Evolutionary conservation across 2,329 filamentous ascomycete species (phyloP).

Genomic region (Phialophora tarda): DNA sequence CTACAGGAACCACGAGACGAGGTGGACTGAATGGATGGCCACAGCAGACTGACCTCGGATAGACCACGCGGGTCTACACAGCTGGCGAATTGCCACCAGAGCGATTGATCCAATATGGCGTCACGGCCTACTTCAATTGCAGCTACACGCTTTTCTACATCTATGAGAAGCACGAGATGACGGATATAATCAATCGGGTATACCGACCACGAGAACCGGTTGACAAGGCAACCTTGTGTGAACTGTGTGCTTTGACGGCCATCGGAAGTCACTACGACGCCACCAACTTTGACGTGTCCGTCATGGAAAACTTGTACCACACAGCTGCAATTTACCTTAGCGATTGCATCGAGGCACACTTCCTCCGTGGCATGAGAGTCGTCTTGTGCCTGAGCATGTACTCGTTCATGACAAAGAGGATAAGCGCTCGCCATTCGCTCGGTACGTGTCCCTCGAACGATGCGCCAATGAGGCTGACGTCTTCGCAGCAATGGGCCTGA

Average conservation of each 20-base stretch:
- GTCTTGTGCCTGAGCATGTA: slow-evolving; percentile 24
- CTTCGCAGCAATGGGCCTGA: slow-evolving; percentile 17
- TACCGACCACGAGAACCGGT: slow-evolving; percentile 20
- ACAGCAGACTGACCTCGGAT: not conserved
- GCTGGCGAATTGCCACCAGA: slow-evolving; percentile 18
- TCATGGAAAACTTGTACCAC: slow-evolving; percentile 18
- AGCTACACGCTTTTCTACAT: slow-evolving; percentile 26
- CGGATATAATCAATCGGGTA: slow-evolving; percentile 13
- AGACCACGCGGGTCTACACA: slow-evolving; percentile 19
- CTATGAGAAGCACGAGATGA: slow-evolving; percentile 22
- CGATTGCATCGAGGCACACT: slow-evolving; percentile 26
- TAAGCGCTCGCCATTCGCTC: slow-evolving; percentile 20
- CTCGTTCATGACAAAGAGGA: slow-evolving; percentile 25
- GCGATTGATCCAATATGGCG: slow-evolving; percentile 11
- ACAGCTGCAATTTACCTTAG: slow-evolving; percentile 24
- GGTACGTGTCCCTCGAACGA: not conserved
- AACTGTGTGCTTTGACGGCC: slow-evolving; percentile 23
- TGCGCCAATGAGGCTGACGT: slow-evolving; percentile 1
- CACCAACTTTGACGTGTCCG: slow-evolving; percentile 7
- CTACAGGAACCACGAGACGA: not conserved
- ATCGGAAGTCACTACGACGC: slow-evolving; percentile 26
- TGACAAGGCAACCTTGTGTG: slow-evolving; percentile 25
- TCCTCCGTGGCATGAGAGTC: slow-evolving; percentile 24
- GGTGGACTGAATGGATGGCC: not conserved
- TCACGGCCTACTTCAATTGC: slow-evolving; percentile 21